Conservation (phyloP, 768 basidiomycete species). For the Chalciporus pseudorubinellus region DNA sequence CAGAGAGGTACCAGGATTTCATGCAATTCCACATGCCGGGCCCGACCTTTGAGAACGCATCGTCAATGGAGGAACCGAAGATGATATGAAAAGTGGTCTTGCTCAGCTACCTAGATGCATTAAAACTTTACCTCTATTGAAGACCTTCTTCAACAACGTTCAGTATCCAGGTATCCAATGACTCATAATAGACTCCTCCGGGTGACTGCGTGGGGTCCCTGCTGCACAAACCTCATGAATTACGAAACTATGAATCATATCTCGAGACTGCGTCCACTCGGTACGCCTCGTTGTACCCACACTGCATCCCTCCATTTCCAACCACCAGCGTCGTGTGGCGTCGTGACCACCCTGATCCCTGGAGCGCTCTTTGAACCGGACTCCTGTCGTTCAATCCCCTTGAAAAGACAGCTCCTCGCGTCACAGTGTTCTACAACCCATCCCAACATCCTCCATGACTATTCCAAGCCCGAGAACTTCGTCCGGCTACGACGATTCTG, state of each 20-base stretch:
- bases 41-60: too few relatives aligned
- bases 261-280: slow-evolving; percentile 1
- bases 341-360: not conserved
- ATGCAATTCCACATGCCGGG: too few relatives aligned
- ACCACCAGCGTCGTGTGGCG: too few relatives aligned
- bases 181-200: not conserved
- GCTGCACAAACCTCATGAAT: slow-evolving; percentile 10
- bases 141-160: not conserved
- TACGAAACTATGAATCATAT: slow-evolving; percentile 2
- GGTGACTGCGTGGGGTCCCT: not conserved
- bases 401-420: not conserved
- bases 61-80: too few relatives aligned
- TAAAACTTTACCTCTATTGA: too few relatives aligned
- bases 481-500: not conserved
- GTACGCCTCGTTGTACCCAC: slow-evolving; percentile 2
- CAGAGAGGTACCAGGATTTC: too few relatives aligned
- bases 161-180: too few relatives aligned
- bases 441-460: not conserved
- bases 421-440: not conserved
- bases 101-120: too few relatives aligned
- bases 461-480: not conserved
- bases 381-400: too few relatives aligned
- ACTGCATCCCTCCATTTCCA: not conserved
- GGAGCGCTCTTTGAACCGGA: not conserved
- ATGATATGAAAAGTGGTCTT: too few relatives aligned